These are phyloP conservation scores for Mortierella claussenii DNA, from an alignment of 192 early-diverging fungal species.

Conservation along the genomic window DNA sequence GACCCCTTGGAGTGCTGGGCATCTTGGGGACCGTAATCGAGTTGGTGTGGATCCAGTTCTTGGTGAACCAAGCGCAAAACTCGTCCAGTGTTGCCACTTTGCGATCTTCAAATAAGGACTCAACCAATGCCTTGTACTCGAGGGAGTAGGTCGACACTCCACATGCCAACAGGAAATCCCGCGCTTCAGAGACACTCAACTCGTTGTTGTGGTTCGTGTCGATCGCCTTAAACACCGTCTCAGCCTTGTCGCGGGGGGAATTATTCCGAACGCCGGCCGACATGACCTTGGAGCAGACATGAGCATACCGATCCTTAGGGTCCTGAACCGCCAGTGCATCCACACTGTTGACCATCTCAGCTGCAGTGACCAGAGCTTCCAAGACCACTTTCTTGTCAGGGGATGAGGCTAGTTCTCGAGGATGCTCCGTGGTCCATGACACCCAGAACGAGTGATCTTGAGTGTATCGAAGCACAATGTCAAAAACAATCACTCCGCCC, in stretches of 20 bases:
- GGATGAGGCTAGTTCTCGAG: constrained; percentile 21
- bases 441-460: constrained; percentile 21
- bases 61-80: constrained; percentile 49
- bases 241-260: constrained; percentile 31
- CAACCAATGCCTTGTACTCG: constrained; percentile 26
- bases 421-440: constrained; percentile 48
- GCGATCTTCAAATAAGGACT: constrained; percentile 6
- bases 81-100: constrained; percentile 18
- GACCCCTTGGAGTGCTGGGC: constrained; percentile 40
- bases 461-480: constrained; percentile 19
- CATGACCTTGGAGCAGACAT: constrained; percentile 33
- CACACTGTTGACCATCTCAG: constrained; percentile 23
- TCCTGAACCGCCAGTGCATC: constrained; percentile 5
- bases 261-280: constrained; percentile 19
- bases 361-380: constrained; percentile 35
- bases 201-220: constrained; percentile 26
- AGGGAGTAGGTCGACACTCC: constrained; percentile 17
- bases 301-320: constrained; percentile 27
- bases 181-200: constrained; percentile 14
- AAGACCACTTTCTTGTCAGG: constrained; percentile 42
- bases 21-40: constrained; percentile 18
- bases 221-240: constrained; percentile 35
- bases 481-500: constrained; percentile 10
- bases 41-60: constrained; percentile 45
- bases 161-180: constrained; percentile 33